Evolutionary conservation across 2,329 filamentous ascomycete genomes (phyloP), one percentile per base, ranked within the genome.

Genomic region (Cercospora sp.): DNA sequence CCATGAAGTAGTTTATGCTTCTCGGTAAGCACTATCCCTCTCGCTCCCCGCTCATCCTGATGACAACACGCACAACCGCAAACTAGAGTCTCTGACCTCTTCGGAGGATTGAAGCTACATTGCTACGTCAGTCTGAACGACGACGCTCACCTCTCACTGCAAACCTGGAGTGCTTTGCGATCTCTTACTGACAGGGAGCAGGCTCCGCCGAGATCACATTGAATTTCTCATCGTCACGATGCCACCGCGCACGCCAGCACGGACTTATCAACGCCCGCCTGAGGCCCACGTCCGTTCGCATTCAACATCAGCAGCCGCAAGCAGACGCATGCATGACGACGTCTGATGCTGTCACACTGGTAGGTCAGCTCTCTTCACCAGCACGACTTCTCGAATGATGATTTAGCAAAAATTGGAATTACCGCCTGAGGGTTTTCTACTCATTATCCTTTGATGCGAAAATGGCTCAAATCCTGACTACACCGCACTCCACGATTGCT

Each of bases 11-110:
- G 9, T 3, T 7, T 13, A 28, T 43, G 34, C 18, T 16, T 57
- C 58, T 63, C 63, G 66, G 71, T 72, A 65, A 69, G 71, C 24
- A 63, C 21, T 6, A 9, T 13, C 12, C 61, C 51, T 16, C 32
- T 24, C n/a, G 24, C 21, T 58, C 4, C 53, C 51, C 26, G 21
- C 34, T 66, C 59, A 61, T 28, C 60, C 65, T 72, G 72, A 72
- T 72, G 71, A 72, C 65, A 65, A 72, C 68, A 68, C 64, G 70
- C 70, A 71, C 70, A 73, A 73, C 72, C 72, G 72, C 72, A 73
- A 73, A 73, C 72, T 73, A 73, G 72, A 73, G 72, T 73, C 72
- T 73, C 72, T 73, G 72, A 73, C 69, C 69, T 72, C 70, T 59
- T 63, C 60, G 67, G 71, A 71, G 71, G 69, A 72, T 67, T 73